Evolutionary conservation across 2,329 filamentous ascomycete genomes (phyloP).

Genomic region (Microdochium bolleyi): DNA sequence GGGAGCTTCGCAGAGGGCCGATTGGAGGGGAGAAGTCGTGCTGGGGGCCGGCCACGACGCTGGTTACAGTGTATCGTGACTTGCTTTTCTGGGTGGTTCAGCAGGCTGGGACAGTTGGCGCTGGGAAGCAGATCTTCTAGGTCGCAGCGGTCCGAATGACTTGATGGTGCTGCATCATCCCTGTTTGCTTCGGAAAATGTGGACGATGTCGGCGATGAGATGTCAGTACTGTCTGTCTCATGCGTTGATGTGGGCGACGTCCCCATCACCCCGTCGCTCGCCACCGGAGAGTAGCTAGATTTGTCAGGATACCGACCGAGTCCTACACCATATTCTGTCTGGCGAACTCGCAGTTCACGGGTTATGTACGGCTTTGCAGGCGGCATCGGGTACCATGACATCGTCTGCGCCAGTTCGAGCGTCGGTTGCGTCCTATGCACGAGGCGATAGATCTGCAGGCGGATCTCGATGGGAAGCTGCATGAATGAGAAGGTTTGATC

Average conservation of each 20-base stretch:
- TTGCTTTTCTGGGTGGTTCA: too few species aligned
- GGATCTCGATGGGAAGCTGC: slow-evolving; percentile 33
- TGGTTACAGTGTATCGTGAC: neutral
- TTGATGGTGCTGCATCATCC: too few species aligned
- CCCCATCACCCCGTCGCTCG: too few species aligned
- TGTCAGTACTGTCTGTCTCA: too few species aligned
- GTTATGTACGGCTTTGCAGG: slow-evolving; percentile 12
- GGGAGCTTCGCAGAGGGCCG: slow-evolving; percentile 32
- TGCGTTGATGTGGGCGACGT: too few species aligned
- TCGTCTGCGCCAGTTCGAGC: slow-evolving; percentile 27
- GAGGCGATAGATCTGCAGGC: slow-evolving; percentile 37
- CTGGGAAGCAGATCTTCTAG: too few species aligned
- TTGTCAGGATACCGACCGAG: neutral
- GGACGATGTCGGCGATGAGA: neutral
- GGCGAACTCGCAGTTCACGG: neutral
- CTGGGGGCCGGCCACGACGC: neutral
- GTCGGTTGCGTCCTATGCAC: slow-evolving; percentile 27
- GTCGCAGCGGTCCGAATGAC: too few species aligned
- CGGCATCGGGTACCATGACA: slow-evolving; percentile 27
- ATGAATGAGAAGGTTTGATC: too few species aligned
- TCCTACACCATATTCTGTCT: neutral
- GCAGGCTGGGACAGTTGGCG: too few species aligned
- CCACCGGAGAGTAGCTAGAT: neutral
- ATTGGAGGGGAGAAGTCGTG: slow-evolving; percentile 18
- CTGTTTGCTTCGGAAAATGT: neutral